Conservation (phyloP, 164 flowering plant species). For the Magnolia kwangsiensis region DNA sequence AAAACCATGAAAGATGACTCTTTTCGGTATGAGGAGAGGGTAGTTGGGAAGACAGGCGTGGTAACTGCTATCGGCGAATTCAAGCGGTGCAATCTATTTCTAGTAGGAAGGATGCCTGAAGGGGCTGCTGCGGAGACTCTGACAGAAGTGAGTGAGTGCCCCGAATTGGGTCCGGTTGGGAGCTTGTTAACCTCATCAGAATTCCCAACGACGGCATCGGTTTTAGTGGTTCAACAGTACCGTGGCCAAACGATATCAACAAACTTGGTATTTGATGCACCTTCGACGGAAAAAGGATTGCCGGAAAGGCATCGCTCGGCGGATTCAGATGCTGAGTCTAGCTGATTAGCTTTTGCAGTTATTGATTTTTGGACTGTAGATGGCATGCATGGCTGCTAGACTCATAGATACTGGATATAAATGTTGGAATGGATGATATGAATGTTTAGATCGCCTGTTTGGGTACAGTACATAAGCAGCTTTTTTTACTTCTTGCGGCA, state of each 20-base stretch:
- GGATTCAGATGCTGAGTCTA: background rate
- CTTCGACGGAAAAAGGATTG: background rate
- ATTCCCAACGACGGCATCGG: constrained; percentile 52
- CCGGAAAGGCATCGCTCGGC: background rate
- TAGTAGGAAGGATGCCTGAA: constrained; percentile 49
- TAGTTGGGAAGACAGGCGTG: constrained; percentile 22
- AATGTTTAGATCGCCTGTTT: too few relatives aligned
- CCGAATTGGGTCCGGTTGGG: constrained; percentile 73
- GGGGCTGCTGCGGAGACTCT: constrained; percentile 10
- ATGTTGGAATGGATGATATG: too few relatives aligned
- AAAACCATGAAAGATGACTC: background rate
- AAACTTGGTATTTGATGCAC: background rate
- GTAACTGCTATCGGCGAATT: constrained; percentile 14
- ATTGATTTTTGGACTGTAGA: too few relatives aligned
- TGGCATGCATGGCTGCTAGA: too few relatives aligned
- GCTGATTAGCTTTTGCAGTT: background rate
- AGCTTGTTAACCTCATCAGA: constrained; percentile 41
- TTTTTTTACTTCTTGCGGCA: too few relatives aligned
- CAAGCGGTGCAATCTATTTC: constrained; percentile 37
- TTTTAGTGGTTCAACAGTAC: constrained; percentile 61
- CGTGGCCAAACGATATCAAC: background rate
- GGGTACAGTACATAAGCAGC: too few relatives aligned
- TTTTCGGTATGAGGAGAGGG: constrained; percentile 22
- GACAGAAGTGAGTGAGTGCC: constrained; percentile 33
- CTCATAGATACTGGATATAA: too few relatives aligned